Conservation (phyloP, 495 filamentous ascomycete genomes). For the Penicillium roqueforti region DNA sequence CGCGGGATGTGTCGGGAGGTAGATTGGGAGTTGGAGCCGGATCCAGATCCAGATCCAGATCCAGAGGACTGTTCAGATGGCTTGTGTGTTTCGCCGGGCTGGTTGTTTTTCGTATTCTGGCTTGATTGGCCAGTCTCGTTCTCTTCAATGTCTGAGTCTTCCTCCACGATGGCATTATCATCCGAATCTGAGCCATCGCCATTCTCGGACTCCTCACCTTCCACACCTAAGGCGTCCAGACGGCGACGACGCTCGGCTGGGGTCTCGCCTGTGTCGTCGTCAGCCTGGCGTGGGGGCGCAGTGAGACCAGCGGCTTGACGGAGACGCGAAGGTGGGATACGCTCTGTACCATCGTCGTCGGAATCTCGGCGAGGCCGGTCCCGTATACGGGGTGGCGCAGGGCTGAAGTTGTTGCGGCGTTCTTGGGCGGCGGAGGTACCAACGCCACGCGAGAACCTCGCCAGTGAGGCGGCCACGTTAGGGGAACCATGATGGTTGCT, state of each 20-base stretch:
- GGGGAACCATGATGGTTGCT: conserved; percentile 32
- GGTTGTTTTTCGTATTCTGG: conserved; percentile 25
- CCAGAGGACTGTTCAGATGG: conserved; percentile 20
- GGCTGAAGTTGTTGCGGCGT: conserved; percentile 40
- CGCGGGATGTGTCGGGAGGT: conserved; percentile 19
- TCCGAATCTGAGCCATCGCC: conserved; percentile 31
- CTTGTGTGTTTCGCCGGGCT: conserved; percentile 31
- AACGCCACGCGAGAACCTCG: conserved; percentile 35
- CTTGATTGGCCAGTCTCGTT: conserved; percentile 15
- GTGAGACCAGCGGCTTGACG: conserved; percentile 36
- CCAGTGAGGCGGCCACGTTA: conserved; percentile 43
- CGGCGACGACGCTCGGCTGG: conserved; percentile 77
- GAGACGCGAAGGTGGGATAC: conserved; percentile 44
- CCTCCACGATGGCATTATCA: conserved; percentile 12
- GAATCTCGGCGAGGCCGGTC: conserved; percentile 44
- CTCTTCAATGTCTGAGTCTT: conserved; percentile 33
- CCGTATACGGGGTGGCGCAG: conserved; percentile 20
- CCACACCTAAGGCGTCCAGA: conserved; percentile 76
- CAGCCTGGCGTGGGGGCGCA: conserved; percentile 21
- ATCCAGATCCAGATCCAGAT: conserved; percentile 16
- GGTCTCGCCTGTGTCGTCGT: conserved; percentile 62
- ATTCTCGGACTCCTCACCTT: conserved; percentile 60
- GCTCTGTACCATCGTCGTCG: conserved; percentile 57
- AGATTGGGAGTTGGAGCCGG: conserved; percentile 11
- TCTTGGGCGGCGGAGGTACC: conserved; percentile 44